phyloP scores from a whole-genome alignment of 148 eudicot species.

The Persicaria tinctoria region DNA sequence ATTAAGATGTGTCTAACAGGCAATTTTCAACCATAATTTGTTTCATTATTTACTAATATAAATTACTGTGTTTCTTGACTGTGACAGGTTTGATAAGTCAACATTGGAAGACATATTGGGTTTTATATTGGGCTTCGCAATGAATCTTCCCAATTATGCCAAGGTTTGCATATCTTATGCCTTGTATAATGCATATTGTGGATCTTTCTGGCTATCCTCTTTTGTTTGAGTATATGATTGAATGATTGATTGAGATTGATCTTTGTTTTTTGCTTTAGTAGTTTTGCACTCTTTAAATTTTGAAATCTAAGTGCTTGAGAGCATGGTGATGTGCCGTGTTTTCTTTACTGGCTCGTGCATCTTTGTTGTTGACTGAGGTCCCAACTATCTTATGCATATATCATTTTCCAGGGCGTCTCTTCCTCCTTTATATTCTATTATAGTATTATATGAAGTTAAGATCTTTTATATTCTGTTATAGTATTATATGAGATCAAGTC shows the following conservation, averaged over 20 bases:
- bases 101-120: constrained; percentile 38
- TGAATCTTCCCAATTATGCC: constrained; percentile 52
- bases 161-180: constrained; percentile 34
- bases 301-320: background rate
- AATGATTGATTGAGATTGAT: background rate
- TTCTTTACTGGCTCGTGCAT: background rate
- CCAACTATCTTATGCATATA: background rate
- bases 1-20: background rate
- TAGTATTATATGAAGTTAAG: background rate
- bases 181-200: background rate
- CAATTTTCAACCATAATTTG: background rate
- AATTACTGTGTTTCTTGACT: background rate
- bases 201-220: background rate
- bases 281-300: background rate
- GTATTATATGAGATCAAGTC: background rate
- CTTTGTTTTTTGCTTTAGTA: background rate
- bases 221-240: background rate
- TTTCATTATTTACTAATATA: background rate
- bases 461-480: background rate
- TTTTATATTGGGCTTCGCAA: constrained; percentile 49
- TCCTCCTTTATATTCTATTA: background rate
- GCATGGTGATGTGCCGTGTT: background rate
- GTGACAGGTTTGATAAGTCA: constrained; percentile 53
- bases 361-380: background rate
- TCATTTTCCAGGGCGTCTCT: background rate